phyloP scores from a whole-genome alignment of 371 early-diverging fungal genomes.

The Haplosporangium sp. region DNA sequence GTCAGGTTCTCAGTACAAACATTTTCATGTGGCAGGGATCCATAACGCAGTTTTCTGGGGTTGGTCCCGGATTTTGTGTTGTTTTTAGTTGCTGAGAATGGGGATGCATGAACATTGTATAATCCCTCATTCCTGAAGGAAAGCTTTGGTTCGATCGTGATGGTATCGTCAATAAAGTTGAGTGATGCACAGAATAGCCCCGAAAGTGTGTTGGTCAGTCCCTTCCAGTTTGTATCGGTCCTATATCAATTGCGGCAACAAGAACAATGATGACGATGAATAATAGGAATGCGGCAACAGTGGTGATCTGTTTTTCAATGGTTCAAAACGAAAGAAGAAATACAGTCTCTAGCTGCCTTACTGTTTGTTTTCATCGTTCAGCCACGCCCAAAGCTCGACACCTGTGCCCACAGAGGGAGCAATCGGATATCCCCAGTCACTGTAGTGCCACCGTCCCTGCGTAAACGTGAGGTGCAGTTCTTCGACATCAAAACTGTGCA shows the following conservation, averaged over 20 bases:
- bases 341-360: not conserved
- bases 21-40: conserved; percentile 88
- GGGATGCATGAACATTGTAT: conserved; percentile 33
- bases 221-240: conserved; percentile 80
- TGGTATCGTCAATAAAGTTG: conserved; percentile 89
- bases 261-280: not conserved
- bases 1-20: conserved; percentile 98
- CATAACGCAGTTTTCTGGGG: conserved; percentile 71
- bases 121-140: conserved; percentile 69
- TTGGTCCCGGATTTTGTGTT: not conserved
- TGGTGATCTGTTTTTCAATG: not conserved
- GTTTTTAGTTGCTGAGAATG: conserved; percentile 1
- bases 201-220: conserved; percentile 90
- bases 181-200: conserved; percentile 96
- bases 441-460: conserved; percentile 89
- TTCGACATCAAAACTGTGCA: conserved; percentile 76
- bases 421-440: conserved; percentile 80
- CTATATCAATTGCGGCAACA: conserved; percentile 45
- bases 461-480: conserved; percentile 91
- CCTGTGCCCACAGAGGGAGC: conserved; percentile 75
- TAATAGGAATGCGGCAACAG: not conserved
- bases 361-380: conserved; percentile 66
- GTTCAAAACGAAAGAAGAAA: too few relatives aligned
- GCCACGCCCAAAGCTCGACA: conserved; percentile 85
- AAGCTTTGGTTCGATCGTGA: conserved; percentile 75